These are phyloP conservation scores for Metschnikowia lochheadii DNA, from an alignment of 805 yeast species.

Conservation along the genomic window DNA sequence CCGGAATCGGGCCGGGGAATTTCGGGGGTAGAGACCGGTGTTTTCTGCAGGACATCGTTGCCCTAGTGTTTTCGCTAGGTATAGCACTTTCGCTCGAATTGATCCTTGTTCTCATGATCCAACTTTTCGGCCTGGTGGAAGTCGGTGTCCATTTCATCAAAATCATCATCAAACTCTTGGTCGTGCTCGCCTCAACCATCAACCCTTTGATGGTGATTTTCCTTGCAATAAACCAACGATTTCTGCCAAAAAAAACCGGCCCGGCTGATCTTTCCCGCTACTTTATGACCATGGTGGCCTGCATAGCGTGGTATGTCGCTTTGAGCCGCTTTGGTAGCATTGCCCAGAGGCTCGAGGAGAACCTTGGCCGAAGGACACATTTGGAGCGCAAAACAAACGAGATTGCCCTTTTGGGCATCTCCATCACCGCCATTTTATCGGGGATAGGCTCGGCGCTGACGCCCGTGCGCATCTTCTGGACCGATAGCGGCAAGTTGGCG, in stretches of 20 bases:
- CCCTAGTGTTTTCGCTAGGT: constrained; percentile 27
- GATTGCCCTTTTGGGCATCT: constrained; percentile 45
- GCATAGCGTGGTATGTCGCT: constrained; percentile 30
- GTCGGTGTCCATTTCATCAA: constrained; percentile 32
- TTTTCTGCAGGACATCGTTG: constrained; percentile 13
- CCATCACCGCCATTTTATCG: constrained; percentile 46
- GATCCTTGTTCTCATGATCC: constrained; percentile 34
- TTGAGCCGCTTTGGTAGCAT: constrained; percentile 33
- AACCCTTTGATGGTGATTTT: constrained; percentile 41
- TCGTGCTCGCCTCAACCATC: constrained; percentile 37
- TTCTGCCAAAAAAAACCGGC: constrained; percentile 18
- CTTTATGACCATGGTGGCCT: constrained; percentile 6
- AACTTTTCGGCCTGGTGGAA: constrained; percentile 23
- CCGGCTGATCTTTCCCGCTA: constrained; percentile 1
- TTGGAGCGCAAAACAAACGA: constrained; percentile 44
- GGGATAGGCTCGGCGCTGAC: constrained; percentile 52
- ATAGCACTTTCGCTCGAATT: constrained; percentile 30
- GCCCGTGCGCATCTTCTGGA: constrained; percentile 23
- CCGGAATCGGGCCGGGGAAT: too few species aligned
- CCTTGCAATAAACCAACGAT: constrained; percentile 26
- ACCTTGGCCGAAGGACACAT: constrained; percentile 20
- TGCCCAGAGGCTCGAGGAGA: constrained; percentile 21
- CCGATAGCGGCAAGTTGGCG: constrained; percentile 1
- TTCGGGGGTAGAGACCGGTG: neutral
- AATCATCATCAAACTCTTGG: constrained; percentile 34